Base-by-base conservation (phyloP, 768 basidiomycete genomes). In the Vararia minispora region DNA sequence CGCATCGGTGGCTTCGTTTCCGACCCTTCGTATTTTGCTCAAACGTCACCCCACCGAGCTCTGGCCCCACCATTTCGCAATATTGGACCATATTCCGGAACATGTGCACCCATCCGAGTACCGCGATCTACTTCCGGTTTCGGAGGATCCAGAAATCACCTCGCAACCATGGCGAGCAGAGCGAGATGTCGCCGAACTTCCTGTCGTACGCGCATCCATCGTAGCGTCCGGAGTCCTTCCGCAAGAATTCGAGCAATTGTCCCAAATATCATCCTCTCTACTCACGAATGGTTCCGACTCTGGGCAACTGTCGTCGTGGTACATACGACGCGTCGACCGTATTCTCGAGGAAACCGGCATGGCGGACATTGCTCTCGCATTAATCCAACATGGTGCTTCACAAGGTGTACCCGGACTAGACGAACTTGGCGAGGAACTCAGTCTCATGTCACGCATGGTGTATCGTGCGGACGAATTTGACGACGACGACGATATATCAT, bases 341-440 rank as follows among this genome's bases (percentile, higher is more conserved):
- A 69, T 89, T 43, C 71, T 91, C 20, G 55, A 63, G 6, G 61
- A 65, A 0, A 77, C 79, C 0, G 91, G 90, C 1, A 71, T 89
- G 60, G 62, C 91, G 29, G 83, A 91, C 49, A 57, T 74, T 24
- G 87, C 90, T 4, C 66, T 98, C 14, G 72, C 75, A 6, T 66
- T 82, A 31, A 69, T 89, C 7, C 92, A 95, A 55, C 79, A 94
- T 46, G 91, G 79, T 11, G 90, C 83, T 9, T 80, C 89, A 6
- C 74, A 76, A 48, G 82, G 81, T 11, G 65, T 95, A 10, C 69
- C 76, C 14, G 74, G 65, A 1, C 70, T 99, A 28, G 92, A 94
- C 48, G 76, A 78, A 51, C 58, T 91, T 3, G 94, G 91, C 2
- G 94, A 97, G 62, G 92, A 98, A 37, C 71, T 98, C 28, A 84